Conservation (phyloP, 106 monocot genomes). For the Hemerocallis citrina region DNA sequence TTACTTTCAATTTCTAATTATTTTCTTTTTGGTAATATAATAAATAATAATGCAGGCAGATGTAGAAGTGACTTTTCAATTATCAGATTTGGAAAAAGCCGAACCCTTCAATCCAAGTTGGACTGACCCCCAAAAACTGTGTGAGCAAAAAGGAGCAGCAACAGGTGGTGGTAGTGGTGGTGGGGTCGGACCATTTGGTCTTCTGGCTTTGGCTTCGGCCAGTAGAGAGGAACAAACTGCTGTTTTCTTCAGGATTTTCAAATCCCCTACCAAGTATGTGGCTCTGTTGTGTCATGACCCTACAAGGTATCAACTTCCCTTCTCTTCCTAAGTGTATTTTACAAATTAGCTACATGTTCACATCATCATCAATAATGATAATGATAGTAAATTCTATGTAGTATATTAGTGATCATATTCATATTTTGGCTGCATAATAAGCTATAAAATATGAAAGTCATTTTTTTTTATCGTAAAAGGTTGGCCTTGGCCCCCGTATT, state of each 20-base stretch:
- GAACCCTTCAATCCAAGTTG: conserved; percentile 1
- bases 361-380: too few species aligned
- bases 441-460: too few species aligned
- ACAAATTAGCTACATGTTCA: too few species aligned
- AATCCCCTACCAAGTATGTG: neutral
- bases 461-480: too few species aligned
- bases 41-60: conserved; percentile 6
- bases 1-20: neutral
- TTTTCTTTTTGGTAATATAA: neutral
- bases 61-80: conserved; percentile 17
- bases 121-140: conserved; percentile 4
- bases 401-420: too few species aligned
- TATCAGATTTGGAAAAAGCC: conserved; percentile 3
- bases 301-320: neutral
- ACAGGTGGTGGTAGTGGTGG: neutral
- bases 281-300: conserved; percentile 14
- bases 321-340: too few species aligned
- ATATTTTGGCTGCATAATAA: too few species aligned
- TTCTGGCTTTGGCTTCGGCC: neutral
- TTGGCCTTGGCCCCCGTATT: too few species aligned
- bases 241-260: conserved; percentile 34
- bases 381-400: too few species aligned
- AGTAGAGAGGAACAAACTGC: conserved; percentile 19
- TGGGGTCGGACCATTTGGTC: conserved; percentile 12
- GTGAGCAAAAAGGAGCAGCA: neutral